A percentile compares a stretch with the other conserved stretches of the same genome.
These are phyloP conservation scores for Camelina sativa DNA, from an alignment of 345 rosid species.

Conservation along the genomic window DNA sequence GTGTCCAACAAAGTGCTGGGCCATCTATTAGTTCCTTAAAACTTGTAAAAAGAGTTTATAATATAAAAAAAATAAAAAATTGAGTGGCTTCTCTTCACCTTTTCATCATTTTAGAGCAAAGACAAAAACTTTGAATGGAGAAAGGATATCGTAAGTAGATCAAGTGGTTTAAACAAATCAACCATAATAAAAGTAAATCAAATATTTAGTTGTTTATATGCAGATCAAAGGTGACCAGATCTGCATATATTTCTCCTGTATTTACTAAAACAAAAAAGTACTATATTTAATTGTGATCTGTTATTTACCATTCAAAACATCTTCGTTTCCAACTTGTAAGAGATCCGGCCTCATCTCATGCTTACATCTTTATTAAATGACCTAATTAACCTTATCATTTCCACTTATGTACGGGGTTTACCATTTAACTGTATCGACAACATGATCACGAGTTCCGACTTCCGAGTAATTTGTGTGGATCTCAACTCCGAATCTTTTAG, in stretches of 20 bases:
- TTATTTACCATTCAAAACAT: neutral
- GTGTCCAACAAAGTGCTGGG: neutral
- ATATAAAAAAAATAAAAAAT: neutral
- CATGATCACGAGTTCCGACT: neutral
- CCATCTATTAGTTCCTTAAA: slow-evolving; percentile 10
- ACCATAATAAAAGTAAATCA: too few species aligned
- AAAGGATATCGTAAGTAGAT: too few species aligned
- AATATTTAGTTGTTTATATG: too few species aligned
- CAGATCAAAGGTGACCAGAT: too few species aligned
- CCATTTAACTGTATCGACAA: slow-evolving; percentile 1
- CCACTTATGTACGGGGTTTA: neutral
- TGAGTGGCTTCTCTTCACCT: neutral
- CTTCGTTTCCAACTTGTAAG: neutral
- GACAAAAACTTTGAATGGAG: neutral
- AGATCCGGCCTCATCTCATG: neutral
- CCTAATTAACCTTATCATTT: neutral
- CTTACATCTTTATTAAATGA: neutral
- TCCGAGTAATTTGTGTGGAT: neutral
- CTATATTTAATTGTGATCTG: too few species aligned
- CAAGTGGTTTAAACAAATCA: too few species aligned
- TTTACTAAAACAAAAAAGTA: too few species aligned
- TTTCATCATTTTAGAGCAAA: neutral
- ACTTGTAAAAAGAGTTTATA: neutral
- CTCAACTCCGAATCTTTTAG: neutral
- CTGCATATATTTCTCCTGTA: too few species aligned